Percentiles rank a stretch among this genome's conserved stretches.
Conservation (phyloP, 192 early-diverging fungal species). For the Backusella psychrophila region DNA sequence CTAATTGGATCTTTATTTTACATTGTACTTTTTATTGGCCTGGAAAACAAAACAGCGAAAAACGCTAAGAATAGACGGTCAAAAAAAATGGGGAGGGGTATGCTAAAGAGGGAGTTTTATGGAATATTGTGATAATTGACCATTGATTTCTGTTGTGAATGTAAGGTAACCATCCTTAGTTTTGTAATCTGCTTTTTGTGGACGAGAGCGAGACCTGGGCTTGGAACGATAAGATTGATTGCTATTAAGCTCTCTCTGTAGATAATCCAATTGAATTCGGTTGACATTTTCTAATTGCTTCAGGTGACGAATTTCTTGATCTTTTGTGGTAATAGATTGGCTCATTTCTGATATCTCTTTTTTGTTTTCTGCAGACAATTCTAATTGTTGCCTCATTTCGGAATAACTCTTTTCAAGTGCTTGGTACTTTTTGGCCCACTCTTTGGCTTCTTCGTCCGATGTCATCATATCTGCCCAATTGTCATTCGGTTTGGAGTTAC, state of each 20-base stretch:
- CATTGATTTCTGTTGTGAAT: slow-evolving; percentile 22
- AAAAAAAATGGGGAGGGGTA: not conserved
- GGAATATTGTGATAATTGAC: slow-evolving; percentile 12
- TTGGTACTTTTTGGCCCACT: slow-evolving; percentile 13
- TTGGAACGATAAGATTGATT: not conserved
- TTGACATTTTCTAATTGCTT: slow-evolving; percentile 17
- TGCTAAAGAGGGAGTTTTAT: not conserved
- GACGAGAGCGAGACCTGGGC: not conserved
- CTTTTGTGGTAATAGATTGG: not conserved
- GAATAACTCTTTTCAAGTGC: not conserved
- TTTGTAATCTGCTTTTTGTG: not conserved
- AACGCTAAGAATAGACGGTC: too few relatives aligned
- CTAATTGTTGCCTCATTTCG: not conserved
- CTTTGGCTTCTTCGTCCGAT: slow-evolving; percentile 11
- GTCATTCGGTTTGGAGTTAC: not conserved
- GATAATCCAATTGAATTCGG: slow-evolving; percentile 17
- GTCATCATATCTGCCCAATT: slow-evolving; percentile 18
- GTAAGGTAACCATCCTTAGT: slow-evolving; percentile 9
- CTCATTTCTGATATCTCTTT: not conserved
- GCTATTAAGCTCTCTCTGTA: slow-evolving; percentile 15
- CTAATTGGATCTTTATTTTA: too few relatives aligned
- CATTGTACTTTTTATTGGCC: too few relatives aligned
- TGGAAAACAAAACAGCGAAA: too few relatives aligned
- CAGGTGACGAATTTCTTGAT: slow-evolving; percentile 16
- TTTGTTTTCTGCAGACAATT: not conserved